Conservation (phyloP, 305 asterid genomes). For the Ajuga reptans region DNA sequence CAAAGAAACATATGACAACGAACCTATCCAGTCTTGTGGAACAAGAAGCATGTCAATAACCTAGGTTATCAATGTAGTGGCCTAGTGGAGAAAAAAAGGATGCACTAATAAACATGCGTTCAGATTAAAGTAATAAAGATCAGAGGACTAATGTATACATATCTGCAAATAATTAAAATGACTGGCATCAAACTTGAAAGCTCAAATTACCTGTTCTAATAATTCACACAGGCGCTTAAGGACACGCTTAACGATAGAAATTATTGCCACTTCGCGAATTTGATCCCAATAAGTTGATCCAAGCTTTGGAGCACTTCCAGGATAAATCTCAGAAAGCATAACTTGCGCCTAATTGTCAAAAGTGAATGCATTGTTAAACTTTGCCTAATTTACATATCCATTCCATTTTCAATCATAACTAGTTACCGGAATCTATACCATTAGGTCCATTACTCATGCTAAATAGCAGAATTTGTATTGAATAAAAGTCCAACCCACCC, state of each 20-base stretch:
- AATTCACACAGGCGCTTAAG: slow-evolving; percentile 69
- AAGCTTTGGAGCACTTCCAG: slow-evolving; percentile 77
- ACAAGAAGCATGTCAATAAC: slow-evolving; percentile 12
- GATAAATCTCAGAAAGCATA: slow-evolving; percentile 92
- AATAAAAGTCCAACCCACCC: background rate
- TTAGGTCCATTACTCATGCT: background rate
- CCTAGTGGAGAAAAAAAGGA: slow-evolving; percentile 2
- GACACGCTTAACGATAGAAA: slow-evolving; percentile 71
- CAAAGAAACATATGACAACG: background rate
- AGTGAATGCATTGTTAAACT: slow-evolving; percentile 20
- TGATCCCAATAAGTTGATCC: slow-evolving; percentile 98
- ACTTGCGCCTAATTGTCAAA: slow-evolving; percentile 67
- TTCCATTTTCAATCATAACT: slow-evolving; percentile 19
- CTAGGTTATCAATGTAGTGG: slow-evolving; percentile 3
- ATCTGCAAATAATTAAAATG: background rate
- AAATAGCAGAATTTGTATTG: background rate
- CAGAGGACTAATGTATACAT: background rate
- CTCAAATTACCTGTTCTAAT: slow-evolving; percentile 64
- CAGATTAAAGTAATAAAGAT: slow-evolving; percentile 11
- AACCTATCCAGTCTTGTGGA: slow-evolving; percentile 6
- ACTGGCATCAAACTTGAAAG: slow-evolving; percentile 4
- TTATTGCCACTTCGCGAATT: slow-evolving; percentile 72
- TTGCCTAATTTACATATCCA: background rate
- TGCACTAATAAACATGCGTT: background rate
- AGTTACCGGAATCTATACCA: background rate